Evolutionary conservation across 495 filamentous ascomycete genomes (phyloP).

Genomic region (Daldinia bambusicola): DNA sequence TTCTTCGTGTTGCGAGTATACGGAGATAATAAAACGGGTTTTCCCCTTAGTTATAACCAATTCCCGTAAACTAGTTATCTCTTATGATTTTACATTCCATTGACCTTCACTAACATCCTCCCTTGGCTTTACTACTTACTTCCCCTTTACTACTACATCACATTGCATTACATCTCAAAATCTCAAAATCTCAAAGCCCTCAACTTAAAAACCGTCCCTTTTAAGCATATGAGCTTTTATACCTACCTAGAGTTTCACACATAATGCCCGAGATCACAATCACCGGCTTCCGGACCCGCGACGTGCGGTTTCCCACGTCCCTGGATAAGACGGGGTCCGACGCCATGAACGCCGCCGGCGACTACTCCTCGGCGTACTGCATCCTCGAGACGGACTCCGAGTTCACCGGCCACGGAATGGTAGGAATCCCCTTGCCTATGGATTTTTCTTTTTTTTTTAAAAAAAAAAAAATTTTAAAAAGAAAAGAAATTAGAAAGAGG

Average conservation of each 20-base stretch:
- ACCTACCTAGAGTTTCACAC: slow-evolving; percentile 3
- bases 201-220: not conserved
- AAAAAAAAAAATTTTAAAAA: no score
- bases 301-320: slow-evolving; percentile 94
- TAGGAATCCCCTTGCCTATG: slow-evolving; percentile 55
- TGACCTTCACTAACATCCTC: no score
- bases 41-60: slow-evolving; percentile 1
- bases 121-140: not conserved
- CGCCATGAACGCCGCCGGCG: slow-evolving; percentile 95
- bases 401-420: slow-evolving; percentile 87
- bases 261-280: slow-evolving; percentile 75
- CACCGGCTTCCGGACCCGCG: slow-evolving; percentile 79
- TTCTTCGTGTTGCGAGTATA: not conserved
- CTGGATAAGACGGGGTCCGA: slow-evolving; percentile 95
- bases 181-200: no score
- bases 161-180: not conserved
- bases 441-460: no score
- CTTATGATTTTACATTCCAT: not conserved
- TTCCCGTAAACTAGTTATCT: not conserved
- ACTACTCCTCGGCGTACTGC: slow-evolving; percentile 94
- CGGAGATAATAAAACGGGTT: slow-evolving; percentile 10
- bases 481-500: not conserved
- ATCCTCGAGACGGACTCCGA: slow-evolving; percentile 83
- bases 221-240: not conserved
- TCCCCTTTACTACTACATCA: not conserved